A percentile compares a stretch with the other conserved stretches of the same genome.
Evolutionary conservation across 768 basidiomycete genomes (phyloP).

Genomic region (Chiua virens): DNA sequence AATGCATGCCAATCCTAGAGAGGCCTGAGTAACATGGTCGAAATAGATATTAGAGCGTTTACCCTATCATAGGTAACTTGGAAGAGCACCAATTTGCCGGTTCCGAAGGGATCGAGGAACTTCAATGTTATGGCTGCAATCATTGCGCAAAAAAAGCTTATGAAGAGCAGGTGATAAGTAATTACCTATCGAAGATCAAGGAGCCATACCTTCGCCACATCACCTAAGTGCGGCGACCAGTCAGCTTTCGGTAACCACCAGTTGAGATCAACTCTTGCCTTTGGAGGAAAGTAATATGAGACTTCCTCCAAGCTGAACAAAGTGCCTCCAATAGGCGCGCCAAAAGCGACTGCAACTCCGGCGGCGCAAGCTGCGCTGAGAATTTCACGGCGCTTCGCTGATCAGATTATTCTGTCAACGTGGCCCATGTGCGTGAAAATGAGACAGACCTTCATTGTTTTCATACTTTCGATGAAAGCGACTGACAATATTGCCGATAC

Average conservation of each 20-base stretch:
- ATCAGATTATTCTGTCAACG: not conserved
- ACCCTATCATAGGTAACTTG: constrained; percentile 89
- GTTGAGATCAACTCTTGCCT: constrained; percentile 43
- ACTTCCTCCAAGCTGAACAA: constrained; percentile 95
- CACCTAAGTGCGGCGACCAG: constrained; percentile 42
- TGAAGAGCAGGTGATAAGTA: constrained; percentile 13
- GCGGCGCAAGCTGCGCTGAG: constrained; percentile 96
- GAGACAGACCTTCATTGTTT: constrained; percentile 79
- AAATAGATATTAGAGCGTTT: not conserved
- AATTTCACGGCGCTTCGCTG: constrained; percentile 92
- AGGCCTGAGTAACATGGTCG: constrained; percentile 1
- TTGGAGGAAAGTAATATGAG: constrained; percentile 95
- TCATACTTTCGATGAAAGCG: constrained; percentile 88
- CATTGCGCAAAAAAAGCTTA: constrained; percentile 96
- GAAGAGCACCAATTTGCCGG: constrained; percentile 90
- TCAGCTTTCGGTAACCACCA: not conserved
- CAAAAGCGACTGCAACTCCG: constrained; percentile 96
- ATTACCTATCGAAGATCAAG: not conserved
- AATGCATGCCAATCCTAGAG: constrained; percentile 90
- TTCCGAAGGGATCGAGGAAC: constrained; percentile 94
- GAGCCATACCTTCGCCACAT: constrained; percentile 86
- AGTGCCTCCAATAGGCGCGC: constrained; percentile 93
- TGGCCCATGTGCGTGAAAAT: not conserved
- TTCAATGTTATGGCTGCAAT: constrained; percentile 93
- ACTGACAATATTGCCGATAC: constrained; percentile 91